phyloP scores from a whole-genome alignment of 108 stramenopile species.

The Epithemia pelagica region DNA sequence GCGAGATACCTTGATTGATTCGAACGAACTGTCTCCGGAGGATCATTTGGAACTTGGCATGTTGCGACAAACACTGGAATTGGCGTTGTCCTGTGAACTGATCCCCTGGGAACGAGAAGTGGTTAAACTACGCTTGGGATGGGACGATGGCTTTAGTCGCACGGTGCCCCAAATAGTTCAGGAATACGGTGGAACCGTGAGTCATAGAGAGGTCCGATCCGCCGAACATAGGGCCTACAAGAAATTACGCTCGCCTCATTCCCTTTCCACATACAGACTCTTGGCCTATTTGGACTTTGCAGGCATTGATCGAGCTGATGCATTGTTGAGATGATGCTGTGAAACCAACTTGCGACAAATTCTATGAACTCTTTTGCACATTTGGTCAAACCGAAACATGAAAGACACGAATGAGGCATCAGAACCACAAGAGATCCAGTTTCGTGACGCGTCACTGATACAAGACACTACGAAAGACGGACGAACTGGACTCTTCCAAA shows the following conservation, averaged over 20 bases:
- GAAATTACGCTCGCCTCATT: conserved; percentile 58
- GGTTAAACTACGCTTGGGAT: conserved; percentile 64
- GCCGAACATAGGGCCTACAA: conserved; percentile 53
- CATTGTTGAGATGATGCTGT: not conserved
- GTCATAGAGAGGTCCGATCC: conserved; percentile 39
- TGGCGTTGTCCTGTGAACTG: conserved; percentile 74
- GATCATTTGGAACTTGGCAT: conserved; percentile 71
- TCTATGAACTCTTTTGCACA: too few relatives aligned
- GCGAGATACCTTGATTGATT: conserved; percentile 9
- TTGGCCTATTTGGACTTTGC: conserved; percentile 56
- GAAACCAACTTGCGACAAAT: too few relatives aligned
- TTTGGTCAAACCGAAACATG: too few relatives aligned
- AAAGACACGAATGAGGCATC: too few relatives aligned
- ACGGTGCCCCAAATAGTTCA: conserved; percentile 56
- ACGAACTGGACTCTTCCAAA: too few relatives aligned
- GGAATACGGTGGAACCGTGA: conserved; percentile 47
- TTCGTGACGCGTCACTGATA: too few relatives aligned
- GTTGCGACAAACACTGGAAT: conserved; percentile 69
- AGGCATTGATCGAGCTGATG: conserved; percentile 22
- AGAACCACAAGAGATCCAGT: too few relatives aligned
- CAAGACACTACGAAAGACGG: too few relatives aligned
- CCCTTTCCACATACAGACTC: conserved; percentile 54
- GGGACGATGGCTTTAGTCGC: conserved; percentile 67
- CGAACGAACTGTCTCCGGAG: conserved; percentile 46
- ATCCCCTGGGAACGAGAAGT: conserved; percentile 78